Conservation (phyloP, 1,284 basidiomycete species). For the Ganoderma sinense region DNA sequence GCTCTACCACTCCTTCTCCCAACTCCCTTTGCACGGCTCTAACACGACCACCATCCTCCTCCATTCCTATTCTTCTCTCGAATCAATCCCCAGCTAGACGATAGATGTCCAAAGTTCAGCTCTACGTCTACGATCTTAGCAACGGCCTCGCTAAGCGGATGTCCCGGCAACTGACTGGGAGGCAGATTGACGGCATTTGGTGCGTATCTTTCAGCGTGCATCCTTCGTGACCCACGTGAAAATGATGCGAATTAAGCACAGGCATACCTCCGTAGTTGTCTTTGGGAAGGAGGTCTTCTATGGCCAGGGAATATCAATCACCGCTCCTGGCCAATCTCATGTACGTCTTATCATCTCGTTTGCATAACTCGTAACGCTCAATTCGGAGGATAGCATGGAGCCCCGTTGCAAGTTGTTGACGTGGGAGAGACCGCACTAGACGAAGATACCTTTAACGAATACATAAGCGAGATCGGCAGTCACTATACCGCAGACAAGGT, state of each 20-base stretch:
- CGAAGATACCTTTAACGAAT: slow-evolving; percentile 84
- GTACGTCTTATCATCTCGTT: slow-evolving; percentile 52
- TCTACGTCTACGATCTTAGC: slow-evolving; percentile 93
- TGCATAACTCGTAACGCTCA: not conserved
- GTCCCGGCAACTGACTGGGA: slow-evolving; percentile 81
- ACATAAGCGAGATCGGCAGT: slow-evolving; percentile 74
- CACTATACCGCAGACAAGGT: slow-evolving; percentile 91
- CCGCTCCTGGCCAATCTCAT: slow-evolving; percentile 79
- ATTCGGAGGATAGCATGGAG: slow-evolving; percentile 63
- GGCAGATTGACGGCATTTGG: slow-evolving; percentile 91
- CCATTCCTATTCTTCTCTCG: not conserved
- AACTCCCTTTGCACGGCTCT: not conserved
- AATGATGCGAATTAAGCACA: slow-evolving; percentile 38
- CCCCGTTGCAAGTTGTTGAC: slow-evolving; percentile 77
- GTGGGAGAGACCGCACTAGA: slow-evolving; percentile 88
- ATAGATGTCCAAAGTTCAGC: slow-evolving; percentile 43
- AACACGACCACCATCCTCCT: not conserved
- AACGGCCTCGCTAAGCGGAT: slow-evolving; percentile 83
- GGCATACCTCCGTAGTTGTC: slow-evolving; percentile 91
- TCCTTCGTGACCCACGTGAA: not conserved
- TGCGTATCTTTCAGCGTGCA: slow-evolving; percentile 43
- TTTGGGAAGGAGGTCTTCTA: slow-evolving; percentile 90
- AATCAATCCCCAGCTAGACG: not conserved
- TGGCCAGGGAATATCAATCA: slow-evolving; percentile 81
- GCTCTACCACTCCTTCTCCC: not conserved